Evolutionary conservation across 2,329 filamentous ascomycete species (phyloP).

Genomic region (Thielaviopsis populi): DNA sequence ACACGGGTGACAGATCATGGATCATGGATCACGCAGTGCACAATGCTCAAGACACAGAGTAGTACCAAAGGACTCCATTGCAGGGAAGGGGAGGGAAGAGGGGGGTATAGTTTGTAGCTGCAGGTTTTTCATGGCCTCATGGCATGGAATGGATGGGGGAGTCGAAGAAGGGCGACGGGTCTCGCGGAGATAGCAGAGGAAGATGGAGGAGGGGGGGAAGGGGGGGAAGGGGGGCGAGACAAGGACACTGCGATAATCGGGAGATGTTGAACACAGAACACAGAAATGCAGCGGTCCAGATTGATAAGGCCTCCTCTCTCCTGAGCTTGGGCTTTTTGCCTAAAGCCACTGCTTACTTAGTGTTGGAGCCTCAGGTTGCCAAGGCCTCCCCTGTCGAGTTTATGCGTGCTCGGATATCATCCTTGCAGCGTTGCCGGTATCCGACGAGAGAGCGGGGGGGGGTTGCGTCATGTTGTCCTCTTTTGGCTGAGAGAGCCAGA

Average conservation of each 20-base stretch:
- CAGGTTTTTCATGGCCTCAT: not conserved
- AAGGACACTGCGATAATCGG: not conserved
- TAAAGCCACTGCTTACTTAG: not conserved
- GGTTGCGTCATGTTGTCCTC: conserved; percentile 10
- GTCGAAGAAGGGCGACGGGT: not conserved
- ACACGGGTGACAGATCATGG: no score
- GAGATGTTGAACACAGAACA: not conserved
- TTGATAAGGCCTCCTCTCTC: not conserved
- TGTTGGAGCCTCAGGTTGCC: not conserved
- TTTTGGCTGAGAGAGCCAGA: not conserved
- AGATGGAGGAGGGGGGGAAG: no score
- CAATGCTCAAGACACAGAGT: not conserved
- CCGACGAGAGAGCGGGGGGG: conserved; percentile 3
- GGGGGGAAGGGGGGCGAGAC: not conserved
- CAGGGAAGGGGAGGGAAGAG: not conserved
- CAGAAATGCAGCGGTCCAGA: not conserved
- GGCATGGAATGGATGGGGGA: not conserved
- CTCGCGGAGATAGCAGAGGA: not conserved
- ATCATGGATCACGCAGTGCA: not conserved
- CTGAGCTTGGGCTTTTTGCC: not conserved
- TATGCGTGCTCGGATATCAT: conserved; percentile 7
- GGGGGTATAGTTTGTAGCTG: not conserved
- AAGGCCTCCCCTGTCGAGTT: conserved; percentile 2
- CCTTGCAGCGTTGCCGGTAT: conserved; percentile 13
- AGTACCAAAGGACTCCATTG: not conserved